These are phyloP conservation scores for Bauhinia variegata DNA, from an alignment of 306 rosid genomes.

Conservation along the genomic window DNA sequence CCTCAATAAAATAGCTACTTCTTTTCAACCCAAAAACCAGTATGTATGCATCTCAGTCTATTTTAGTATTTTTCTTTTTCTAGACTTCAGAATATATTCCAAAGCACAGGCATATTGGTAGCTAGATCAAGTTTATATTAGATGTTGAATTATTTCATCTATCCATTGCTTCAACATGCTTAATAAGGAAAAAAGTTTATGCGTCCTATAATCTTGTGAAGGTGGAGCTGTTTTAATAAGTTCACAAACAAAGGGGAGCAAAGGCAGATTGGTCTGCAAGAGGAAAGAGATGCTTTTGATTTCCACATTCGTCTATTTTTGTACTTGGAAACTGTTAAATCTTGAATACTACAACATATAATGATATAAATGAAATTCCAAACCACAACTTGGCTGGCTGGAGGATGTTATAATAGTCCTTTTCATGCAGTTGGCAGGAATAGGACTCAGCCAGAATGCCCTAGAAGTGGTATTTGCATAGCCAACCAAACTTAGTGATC, in stretches of 20 bases:
- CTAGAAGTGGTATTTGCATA: no score
- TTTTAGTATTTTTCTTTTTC: conserved; percentile 11
- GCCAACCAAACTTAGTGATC: no score
- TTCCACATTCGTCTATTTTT: conserved; percentile 9
- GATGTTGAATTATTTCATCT: neutral
- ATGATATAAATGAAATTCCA: neutral
- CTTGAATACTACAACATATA: conserved; percentile 1
- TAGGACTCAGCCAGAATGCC: neutral
- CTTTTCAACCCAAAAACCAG: neutral
- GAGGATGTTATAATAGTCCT: neutral
- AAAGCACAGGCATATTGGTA: neutral
- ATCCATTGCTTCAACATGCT: conserved; percentile 12
- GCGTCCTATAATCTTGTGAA: neutral
- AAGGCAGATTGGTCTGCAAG: conserved; percentile 4
- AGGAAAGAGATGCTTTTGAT: conserved; percentile 11
- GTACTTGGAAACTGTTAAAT: conserved; percentile 9
- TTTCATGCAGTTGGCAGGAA: neutral
- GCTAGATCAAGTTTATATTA: neutral
- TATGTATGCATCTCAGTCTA: conserved; percentile 8
- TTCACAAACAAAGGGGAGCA: conserved; percentile 8
- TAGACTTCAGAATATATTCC: conserved; percentile 7
- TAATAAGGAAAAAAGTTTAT: neutral
- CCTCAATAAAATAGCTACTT: neutral
- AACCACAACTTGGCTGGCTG: conserved; percentile 11
- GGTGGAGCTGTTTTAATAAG: no score